Conservation (phyloP, 495 filamentous ascomycete species). For the Schizothecium vesticola region DNA sequence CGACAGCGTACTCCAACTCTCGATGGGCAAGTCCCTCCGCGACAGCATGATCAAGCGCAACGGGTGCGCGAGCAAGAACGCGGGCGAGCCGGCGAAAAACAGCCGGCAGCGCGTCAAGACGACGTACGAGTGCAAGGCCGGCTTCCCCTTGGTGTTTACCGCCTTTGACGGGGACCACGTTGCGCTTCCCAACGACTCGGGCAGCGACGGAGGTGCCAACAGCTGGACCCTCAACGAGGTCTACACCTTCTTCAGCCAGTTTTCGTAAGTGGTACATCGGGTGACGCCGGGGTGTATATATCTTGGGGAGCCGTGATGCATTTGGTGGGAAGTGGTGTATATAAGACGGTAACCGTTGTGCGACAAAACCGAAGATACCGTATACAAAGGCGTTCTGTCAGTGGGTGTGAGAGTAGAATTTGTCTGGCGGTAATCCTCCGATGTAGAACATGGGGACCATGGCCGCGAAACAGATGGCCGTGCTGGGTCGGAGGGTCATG, state of each 20-base stretch:
- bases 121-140: slow-evolving; percentile 21
- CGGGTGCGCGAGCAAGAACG: slow-evolving; percentile 32
- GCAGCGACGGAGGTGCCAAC: slow-evolving; percentile 9
- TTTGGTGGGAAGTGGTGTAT: neutral
- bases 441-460: no score
- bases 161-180: slow-evolving; percentile 9
- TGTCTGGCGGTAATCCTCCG: no score
- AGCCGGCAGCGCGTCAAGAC: slow-evolving; percentile 32
- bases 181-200: slow-evolving; percentile 9
- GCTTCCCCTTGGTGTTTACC: slow-evolving; percentile 2
- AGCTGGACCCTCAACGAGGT: slow-evolving; percentile 11
- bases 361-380: no score
- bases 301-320: neutral
- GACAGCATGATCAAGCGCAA: slow-evolving; percentile 39
- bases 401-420: no score
- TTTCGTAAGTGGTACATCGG: neutral
- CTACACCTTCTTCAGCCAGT: slow-evolving; percentile 6
- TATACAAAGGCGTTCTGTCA: no score
- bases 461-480: no score
- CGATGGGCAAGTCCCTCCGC: slow-evolving; percentile 29
- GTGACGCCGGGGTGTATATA: neutral
- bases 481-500: no score
- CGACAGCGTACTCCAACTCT: slow-evolving; percentile 37
- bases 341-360: no score
- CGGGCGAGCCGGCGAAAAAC: slow-evolving; percentile 26